Conservation (phyloP, 345 rosid species). For the Luvunga scandens region DNA sequence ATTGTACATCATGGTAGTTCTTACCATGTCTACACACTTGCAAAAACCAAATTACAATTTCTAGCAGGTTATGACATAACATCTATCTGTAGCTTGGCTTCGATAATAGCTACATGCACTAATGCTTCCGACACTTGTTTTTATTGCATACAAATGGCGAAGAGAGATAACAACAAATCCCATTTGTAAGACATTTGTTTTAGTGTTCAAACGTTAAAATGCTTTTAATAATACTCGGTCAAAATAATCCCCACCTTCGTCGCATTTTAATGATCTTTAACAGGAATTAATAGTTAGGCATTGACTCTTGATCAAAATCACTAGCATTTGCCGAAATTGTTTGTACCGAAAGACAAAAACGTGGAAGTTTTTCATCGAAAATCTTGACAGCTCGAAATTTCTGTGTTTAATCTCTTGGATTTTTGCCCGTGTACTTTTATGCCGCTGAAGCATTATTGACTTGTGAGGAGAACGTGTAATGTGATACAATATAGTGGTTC, state of each 20-base stretch:
- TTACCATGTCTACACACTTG: too few relatives aligned
- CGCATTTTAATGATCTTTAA: not conserved
- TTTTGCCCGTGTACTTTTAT: too few relatives aligned
- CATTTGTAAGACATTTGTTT: not conserved
- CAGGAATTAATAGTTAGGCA: not conserved
- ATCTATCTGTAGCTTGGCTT: too few relatives aligned
- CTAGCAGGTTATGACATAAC: too few relatives aligned
- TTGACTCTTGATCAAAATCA: not conserved
- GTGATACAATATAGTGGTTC: too few relatives aligned
- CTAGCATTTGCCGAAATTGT: not conserved
- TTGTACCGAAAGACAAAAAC: not conserved
- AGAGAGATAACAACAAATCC: not conserved
- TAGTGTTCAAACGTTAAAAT: not conserved
- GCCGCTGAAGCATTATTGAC: too few relatives aligned
- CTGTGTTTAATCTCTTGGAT: not conserved
- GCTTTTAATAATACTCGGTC: not conserved
- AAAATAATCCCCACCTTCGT: not conserved
- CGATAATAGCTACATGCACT: too few relatives aligned
- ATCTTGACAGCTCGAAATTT: not conserved
- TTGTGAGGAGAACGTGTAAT: too few relatives aligned
- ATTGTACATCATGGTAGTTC: too few relatives aligned
- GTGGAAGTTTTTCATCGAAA: not conserved
- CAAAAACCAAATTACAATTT: too few relatives aligned
- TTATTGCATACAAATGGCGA: not conserved
- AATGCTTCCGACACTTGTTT: too few relatives aligned